Evolutionary conservation across 2,329 filamentous ascomycete species (phyloP), one percentile per base, ranked within the genome.

Genomic region (Lecanicillium sp.): DNA sequence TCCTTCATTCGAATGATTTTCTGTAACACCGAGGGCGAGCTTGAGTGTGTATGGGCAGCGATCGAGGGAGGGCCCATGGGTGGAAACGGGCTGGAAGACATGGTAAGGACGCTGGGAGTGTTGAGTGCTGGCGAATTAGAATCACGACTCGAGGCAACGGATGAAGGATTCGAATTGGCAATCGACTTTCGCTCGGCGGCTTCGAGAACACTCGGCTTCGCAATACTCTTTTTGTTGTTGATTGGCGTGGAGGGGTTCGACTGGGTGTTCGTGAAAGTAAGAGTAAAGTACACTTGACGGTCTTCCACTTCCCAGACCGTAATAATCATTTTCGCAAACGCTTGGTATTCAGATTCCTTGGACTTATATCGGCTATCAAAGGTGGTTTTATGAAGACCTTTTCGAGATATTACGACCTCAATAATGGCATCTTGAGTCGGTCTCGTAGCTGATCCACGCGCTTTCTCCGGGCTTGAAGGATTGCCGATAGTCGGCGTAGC

Each of bases 1-100:
- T 89, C 83, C 56, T 88, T 89, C 64, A 90, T 76, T 36, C 80
- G 67, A 7, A 75, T 77, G 39, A 85, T 75, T 54, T 88, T 90
- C 49, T 85, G 78, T 17, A 87, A 68, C 11, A 83, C 65, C 0
- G 82, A 82, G 0, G 81, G 78, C 3, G 75, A 68, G 40, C 69
- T 71, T 0, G 73, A 67, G n/a, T 69, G 57, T 5, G 70, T 63
- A 9, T 70, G 57, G 5, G 71, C 62, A 7, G 68, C 65, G 32
- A 68, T 67, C 1, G 72, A 66, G 0, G 82, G 82, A 1, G 80
- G 80, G 0, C 80, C 81, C 51, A 77, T 66, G 1, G 81, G 81
- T 3, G 80, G 80, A 41, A 85, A 85, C 0, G 75, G 71, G 33
- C 70, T 72, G 0, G 71, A 65, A 2, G 73, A 73, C 45, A 78